A percentile compares a stretch with the other conserved stretches of the same genome.
phyloP scores from a whole-genome alignment of 352 stramenopile genomes.

The Aphanomyces astaci region DNA sequence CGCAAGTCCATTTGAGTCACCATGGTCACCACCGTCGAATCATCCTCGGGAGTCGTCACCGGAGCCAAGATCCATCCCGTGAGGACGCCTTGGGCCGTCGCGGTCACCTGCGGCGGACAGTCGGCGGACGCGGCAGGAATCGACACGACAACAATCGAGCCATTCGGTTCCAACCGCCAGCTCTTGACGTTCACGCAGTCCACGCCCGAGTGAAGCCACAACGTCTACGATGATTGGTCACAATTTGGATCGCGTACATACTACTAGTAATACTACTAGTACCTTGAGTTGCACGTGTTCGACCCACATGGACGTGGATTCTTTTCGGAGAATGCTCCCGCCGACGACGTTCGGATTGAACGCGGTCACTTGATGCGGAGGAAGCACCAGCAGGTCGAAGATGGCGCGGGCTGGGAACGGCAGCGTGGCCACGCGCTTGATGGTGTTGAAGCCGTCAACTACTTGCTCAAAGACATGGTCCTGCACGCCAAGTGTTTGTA shows the following conservation, averaged over 20 bases:
- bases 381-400: conserved; percentile 51
- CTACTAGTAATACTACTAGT: not conserved
- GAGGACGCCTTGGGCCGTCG: conserved; percentile 39
- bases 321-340: conserved; percentile 1
- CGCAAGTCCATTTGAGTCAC: conserved; percentile 76
- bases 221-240: not conserved
- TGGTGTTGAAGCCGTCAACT: conserved; percentile 50
- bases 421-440: conserved; percentile 55
- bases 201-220: not conserved
- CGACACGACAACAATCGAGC: conserved; percentile 54
- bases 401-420: conserved; percentile 56
- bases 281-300: conserved; percentile 34
- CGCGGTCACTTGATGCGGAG: not conserved
- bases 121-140: conserved; percentile 48
- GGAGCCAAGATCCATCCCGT: conserved; percentile 59
- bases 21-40: conserved; percentile 62
- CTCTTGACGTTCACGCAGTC: conserved; percentile 43
- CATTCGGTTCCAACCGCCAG: conserved; percentile 64
- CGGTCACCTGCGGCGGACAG: conserved; percentile 23
- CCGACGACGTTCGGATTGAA: conserved; percentile 10
- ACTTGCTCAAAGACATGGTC: conserved; percentile 50
- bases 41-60: conserved; percentile 40
- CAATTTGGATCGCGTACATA: not conserved
- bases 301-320: conserved; percentile 12
- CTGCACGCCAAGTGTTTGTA: conserved; percentile 27